Base-by-base conservation (phyloP, 805 yeast genomes). In the Candida argentea region DNA sequence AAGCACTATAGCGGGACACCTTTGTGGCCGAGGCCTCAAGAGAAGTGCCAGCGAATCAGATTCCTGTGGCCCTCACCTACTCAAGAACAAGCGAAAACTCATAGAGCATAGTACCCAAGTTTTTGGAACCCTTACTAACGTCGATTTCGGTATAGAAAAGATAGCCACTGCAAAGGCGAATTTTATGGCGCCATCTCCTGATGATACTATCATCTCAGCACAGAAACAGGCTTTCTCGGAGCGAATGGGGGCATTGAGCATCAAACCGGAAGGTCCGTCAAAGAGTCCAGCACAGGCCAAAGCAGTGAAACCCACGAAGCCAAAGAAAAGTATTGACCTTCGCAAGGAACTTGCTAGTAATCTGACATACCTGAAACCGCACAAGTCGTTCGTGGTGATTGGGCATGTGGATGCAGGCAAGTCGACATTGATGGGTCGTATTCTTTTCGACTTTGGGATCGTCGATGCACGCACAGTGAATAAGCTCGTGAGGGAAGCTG, bases 321-420 rank as follows among this genome's bases (percentile, higher is more conserved):
- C 73, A 1, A 58, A 61, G 35, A 53, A 56, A 33, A 55, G 60
- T 28, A 46, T 70, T 7, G 63, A 73, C 39, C 29, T 74, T 4
- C 48, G 42, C 9, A 34, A 52, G 14, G 69, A 65, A 38, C 36
- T 70, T 15, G 29, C 45, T 3, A 38, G 48, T 6, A 56, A 59
- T 37, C 29, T 46, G 7, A 32, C 42, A 5, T 55, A 45, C 35
- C 27, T 38, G 20, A 75, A 74, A 39, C 80, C 82, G 2, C 67
- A 61, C 30, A 54, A 76, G 27, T 70, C 80, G n/a, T 79, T 79
- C 42, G 86, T 81, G 19, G 85, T 82, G 4, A 78, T 82, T 39
- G 91, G 93, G 7, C 93, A 82, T 49, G 89, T 82, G 5, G 93
- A 82, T 50, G 83, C 89, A 1, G 93, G 93, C 10, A 82, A 82